phyloP scores from a whole-genome alignment of 345 rosid genomes.

The Cardamine occulta region DNA sequence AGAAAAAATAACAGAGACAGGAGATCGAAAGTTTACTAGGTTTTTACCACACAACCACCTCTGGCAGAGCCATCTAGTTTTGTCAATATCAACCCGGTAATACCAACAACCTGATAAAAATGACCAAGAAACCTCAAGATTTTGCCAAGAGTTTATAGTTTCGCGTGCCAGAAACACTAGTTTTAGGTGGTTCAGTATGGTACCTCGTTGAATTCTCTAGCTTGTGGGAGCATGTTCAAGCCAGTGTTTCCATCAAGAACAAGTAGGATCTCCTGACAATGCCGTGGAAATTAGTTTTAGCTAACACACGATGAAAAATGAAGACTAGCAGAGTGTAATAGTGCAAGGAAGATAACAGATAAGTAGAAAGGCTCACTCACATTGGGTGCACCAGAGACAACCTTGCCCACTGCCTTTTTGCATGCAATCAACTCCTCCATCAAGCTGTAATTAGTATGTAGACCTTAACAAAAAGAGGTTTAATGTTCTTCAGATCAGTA shows the following conservation, averaged over 20 bases:
- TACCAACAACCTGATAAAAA: constrained; percentile 71
- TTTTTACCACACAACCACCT: constrained; percentile 92
- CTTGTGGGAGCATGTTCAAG: constrained; percentile 98
- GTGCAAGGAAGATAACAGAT: constrained; percentile 17
- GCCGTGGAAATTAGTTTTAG: constrained; percentile 4
- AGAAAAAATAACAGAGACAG: constrained; percentile 5
- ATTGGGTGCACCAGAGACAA: constrained; percentile 80
- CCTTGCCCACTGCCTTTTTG: constrained; percentile 83
- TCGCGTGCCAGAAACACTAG: constrained; percentile 11
- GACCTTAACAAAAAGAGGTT: constrained; percentile 56
- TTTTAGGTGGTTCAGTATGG: constrained; percentile 14
- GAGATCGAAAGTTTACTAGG: neutral
- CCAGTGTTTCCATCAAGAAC: constrained; percentile 98
- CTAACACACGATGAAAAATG: neutral
- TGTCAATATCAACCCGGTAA: constrained; percentile 90
- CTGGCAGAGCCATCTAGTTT: constrained; percentile 96
- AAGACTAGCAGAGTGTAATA: neutral
- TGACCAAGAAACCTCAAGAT: constrained; percentile 22
- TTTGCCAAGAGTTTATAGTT: neutral
- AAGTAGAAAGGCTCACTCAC: constrained; percentile 61
- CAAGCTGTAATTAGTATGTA: constrained; percentile 91
- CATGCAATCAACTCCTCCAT: constrained; percentile 97
- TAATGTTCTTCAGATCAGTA: constrained; percentile 25
- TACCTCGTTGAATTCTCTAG: constrained; percentile 98
- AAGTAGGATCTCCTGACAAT: constrained; percentile 77